Percentiles rank a stretch among this genome's conserved stretches.
phyloP scores from a whole-genome alignment of 768 basidiomycete species.

The Aureoboletus auriporus region DNA sequence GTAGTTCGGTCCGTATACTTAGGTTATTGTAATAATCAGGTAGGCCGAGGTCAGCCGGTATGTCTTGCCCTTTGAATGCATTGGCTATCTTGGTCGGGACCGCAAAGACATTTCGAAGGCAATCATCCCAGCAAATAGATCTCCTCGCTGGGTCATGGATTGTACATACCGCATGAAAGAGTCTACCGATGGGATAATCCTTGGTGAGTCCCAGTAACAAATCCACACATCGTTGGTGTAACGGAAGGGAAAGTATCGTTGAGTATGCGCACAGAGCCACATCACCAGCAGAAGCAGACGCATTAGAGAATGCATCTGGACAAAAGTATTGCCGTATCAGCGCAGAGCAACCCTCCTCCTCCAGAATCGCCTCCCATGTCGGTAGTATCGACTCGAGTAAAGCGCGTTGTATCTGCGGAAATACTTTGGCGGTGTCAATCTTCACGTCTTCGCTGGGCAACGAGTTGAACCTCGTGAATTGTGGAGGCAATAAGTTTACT shows the following conservation, averaged over 20 bases:
- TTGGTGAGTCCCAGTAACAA: conserved; percentile 51
- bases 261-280: conserved; percentile 61
- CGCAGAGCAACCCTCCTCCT: conserved; percentile 40
- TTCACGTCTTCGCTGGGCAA: conserved; percentile 24
- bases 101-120: conserved; percentile 56
- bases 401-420: conserved; percentile 59
- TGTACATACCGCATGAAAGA: conserved; percentile 52
- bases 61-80: conserved; percentile 42
- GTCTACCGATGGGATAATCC: conserved; percentile 66
- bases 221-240: conserved; percentile 47
- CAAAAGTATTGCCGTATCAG: conserved; percentile 71
- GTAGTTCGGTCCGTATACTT: conserved; percentile 47
- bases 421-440: conserved; percentile 26
- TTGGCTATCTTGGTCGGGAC: conserved; percentile 83
- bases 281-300: conserved; percentile 46
- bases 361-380: conserved; percentile 58
- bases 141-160: conserved; percentile 21
- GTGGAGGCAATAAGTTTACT: conserved; percentile 57
- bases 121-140: conserved; percentile 68
- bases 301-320: conserved; percentile 56
- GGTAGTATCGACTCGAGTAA: conserved; percentile 65
- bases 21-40: conserved; percentile 53
- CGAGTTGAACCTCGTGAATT: conserved; percentile 42
- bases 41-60: conserved; percentile 51
- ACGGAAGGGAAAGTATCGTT: conserved; percentile 50